These are phyloP conservation scores for Linnemannia exigua DNA, from an alignment of 192 early-diverging fungal genomes.

Conservation along the genomic window DNA sequence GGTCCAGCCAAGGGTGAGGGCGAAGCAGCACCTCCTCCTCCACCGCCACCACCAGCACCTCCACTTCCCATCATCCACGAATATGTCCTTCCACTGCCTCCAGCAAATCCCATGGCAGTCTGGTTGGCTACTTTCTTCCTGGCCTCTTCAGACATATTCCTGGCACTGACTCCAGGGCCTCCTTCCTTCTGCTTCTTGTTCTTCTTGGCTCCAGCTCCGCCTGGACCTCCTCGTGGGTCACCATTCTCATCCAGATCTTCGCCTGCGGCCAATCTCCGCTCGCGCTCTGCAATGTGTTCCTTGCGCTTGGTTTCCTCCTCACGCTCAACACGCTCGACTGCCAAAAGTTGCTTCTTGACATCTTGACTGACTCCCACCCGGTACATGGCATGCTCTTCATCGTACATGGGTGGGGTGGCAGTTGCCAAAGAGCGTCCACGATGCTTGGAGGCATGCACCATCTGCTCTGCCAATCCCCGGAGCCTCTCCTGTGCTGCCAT, in stretches of 20 bases:
- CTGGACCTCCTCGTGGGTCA: slow-evolving; percentile 24
- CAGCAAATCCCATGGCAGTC: slow-evolving; percentile 47
- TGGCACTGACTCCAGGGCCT: slow-evolving; percentile 29
- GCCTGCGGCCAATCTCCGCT: slow-evolving; percentile 48
- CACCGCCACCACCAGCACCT: slow-evolving; percentile 35
- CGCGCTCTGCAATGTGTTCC: slow-evolving; percentile 59
- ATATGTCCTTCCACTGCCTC: slow-evolving; percentile 45
- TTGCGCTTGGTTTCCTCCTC: slow-evolving; percentile 74
- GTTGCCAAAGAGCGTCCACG: slow-evolving; percentile 73
- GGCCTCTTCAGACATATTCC: slow-evolving; percentile 33
- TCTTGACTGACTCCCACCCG: slow-evolving; percentile 77
- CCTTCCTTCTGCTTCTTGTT: slow-evolving; percentile 28
- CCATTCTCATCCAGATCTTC: slow-evolving; percentile 50
- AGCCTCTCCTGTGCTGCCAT: slow-evolving; percentile 79
- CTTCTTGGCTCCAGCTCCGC: slow-evolving; percentile 39
- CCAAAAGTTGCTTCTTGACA: slow-evolving; percentile 76
- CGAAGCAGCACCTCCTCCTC: slow-evolving; percentile 25
- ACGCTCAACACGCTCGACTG: slow-evolving; percentile 77
- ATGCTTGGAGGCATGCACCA: slow-evolving; percentile 80
- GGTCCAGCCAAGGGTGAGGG: slow-evolving; percentile 26
- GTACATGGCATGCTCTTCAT: slow-evolving; percentile 73
- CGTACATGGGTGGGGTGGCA: slow-evolving; percentile 69
- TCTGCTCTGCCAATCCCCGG: slow-evolving; percentile 73
- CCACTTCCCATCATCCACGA: slow-evolving; percentile 54
- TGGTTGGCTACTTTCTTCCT: slow-evolving; percentile 55